A percentile compares a stretch with the other conserved stretches of the same genome.
These are phyloP conservation scores for Aegilops umbellulata DNA, from an alignment of 176 grass and related monocot species.

Conservation along the genomic window DNA sequence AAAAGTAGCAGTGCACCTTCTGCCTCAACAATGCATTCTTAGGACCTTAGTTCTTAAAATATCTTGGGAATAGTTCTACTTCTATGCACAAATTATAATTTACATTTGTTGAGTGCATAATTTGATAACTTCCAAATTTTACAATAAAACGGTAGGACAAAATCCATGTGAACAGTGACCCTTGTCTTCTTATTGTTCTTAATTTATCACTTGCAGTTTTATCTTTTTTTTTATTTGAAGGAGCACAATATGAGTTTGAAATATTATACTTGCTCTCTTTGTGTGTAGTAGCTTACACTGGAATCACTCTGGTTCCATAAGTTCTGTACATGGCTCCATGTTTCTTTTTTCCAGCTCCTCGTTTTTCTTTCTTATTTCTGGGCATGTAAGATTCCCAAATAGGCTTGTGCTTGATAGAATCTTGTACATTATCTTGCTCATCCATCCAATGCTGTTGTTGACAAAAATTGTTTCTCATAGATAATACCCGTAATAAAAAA, in stretches of 20 bases:
- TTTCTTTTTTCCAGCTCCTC: constrained; percentile 77
- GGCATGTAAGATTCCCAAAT: constrained; percentile 97
- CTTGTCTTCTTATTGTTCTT: neutral
- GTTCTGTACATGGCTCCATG: constrained; percentile 67
- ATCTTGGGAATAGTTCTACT: neutral
- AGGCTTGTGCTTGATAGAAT: constrained; percentile 85
- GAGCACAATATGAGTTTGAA: constrained; percentile 14
- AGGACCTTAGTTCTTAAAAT: neutral
- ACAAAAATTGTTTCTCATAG: constrained; percentile 2
- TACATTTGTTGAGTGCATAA: neutral
- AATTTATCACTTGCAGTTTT: neutral
- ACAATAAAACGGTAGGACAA: neutral
- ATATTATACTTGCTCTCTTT: neutral
- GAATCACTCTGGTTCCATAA: constrained; percentile 96
- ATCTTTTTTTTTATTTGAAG: neutral
- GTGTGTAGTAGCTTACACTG: constrained; percentile 54
- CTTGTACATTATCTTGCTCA: constrained; percentile 53
- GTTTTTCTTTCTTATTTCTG: constrained; percentile 62
- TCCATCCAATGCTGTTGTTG: constrained; percentile 66
- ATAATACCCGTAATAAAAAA: neutral
- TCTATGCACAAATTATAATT: neutral
- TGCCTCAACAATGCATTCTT: constrained; percentile 12
- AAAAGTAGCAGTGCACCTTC: neutral
- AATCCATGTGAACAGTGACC: neutral
- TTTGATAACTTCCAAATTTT: constrained; percentile 14